Percentiles rank a stretch among this genome's conserved stretches.
phyloP scores from a whole-genome alignment of 768 basidiomycete genomes.

The Termitomyces bulborhizus region DNA sequence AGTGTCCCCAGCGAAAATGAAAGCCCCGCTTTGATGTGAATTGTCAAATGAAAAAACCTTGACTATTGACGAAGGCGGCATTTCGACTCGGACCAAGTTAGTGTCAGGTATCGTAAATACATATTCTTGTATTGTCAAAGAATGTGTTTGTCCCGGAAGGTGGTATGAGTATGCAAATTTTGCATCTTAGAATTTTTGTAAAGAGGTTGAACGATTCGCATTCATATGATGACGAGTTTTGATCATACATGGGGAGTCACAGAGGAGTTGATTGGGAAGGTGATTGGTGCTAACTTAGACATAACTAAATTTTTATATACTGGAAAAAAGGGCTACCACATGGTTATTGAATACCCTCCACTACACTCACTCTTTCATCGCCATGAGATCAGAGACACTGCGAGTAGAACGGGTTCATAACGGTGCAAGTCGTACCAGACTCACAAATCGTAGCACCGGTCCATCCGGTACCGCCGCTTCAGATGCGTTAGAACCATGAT shows the following conservation, averaged over 20 bases:
- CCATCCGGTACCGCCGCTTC: constrained; percentile 23
- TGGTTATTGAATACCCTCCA: neutral
- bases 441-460: constrained; percentile 26
- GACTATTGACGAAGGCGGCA: too few relatives aligned
- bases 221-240: neutral
- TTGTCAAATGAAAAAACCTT: too few relatives aligned
- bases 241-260: neutral
- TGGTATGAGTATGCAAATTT: too few relatives aligned
- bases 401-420: constrained; percentile 25
- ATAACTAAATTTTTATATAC: neutral
- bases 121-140: too few relatives aligned
- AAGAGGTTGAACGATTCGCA: too few relatives aligned
- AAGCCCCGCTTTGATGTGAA: too few relatives aligned
- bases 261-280: neutral
- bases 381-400: constrained; percentile 21
- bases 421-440: constrained; percentile 21
- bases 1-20: too few relatives aligned
- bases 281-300: neutral
- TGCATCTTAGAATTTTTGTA: too few relatives aligned
- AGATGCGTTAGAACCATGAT: neutral
- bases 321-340: neutral
- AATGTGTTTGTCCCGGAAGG: too few relatives aligned
- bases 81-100: too few relatives aligned
- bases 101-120: too few relatives aligned
- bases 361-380: neutral